Conservation (phyloP, 2,329 filamentous ascomycete genomes). For the Sarocladium kiliense region DNA sequence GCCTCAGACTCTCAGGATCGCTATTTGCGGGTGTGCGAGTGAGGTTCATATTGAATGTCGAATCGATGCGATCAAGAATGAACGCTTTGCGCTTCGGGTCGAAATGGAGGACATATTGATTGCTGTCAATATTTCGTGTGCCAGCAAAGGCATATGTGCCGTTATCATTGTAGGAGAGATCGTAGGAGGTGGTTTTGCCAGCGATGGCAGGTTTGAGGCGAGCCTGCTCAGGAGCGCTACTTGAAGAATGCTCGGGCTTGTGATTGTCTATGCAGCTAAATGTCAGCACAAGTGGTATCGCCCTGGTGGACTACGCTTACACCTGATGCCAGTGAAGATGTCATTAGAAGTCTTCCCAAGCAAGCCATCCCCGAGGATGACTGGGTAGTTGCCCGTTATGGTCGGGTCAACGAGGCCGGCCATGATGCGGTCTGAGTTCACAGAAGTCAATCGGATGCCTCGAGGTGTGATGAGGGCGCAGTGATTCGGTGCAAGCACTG, state of each 20-base stretch:
- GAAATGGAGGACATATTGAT: conserved; percentile 67
- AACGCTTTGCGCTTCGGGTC: conserved; percentile 70
- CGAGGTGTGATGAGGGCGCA: background rate
- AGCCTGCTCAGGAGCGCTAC: conserved; percentile 41
- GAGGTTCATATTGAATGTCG: conserved; percentile 85
- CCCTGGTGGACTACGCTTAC: conserved; percentile 31
- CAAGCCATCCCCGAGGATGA: conserved; percentile 58
- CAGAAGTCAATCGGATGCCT: background rate
- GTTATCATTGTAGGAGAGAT: conserved; percentile 49
- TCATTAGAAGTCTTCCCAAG: conserved; percentile 52
- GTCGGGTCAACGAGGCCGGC: conserved; percentile 52
- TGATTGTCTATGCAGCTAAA: conserved; percentile 50
- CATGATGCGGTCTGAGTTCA: conserved; percentile 16
- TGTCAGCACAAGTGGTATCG: background rate
- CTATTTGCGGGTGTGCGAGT: conserved; percentile 61
- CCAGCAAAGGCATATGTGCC: conserved; percentile 58
- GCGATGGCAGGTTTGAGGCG: conserved; percentile 46
- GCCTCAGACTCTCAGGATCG: conserved; percentile 57
- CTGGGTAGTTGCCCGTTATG: conserved; percentile 55
- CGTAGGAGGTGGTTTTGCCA: conserved; percentile 47
- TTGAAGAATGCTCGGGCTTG: conserved; percentile 48
- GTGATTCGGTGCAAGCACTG: background rate
- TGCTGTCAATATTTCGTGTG: conserved; percentile 48
- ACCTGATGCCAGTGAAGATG: conserved; percentile 55
- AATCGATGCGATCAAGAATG: conserved; percentile 74